Evolutionary conservation across 345 rosid genomes (phyloP).

Genomic region (Dovyalis caffra): DNA sequence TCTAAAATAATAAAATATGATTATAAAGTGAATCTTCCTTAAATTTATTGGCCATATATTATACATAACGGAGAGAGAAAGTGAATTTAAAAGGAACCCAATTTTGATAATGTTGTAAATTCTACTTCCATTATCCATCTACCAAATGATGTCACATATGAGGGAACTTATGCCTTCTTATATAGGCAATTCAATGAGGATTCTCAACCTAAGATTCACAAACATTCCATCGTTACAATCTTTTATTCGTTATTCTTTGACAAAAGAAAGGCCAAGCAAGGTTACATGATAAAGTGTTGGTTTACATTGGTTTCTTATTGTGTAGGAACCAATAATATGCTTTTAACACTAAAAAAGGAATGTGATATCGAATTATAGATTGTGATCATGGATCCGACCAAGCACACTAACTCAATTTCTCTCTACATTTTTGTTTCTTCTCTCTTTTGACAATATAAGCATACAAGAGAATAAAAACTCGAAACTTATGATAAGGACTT

Average conservation of each 20-base stretch:
- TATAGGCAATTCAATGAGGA: background rate
- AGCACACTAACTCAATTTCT: conserved; percentile 8
- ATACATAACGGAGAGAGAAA: background rate
- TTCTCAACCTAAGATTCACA: background rate
- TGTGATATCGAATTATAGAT: background rate
- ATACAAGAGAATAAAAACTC: background rate
- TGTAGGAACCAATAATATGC: conserved; percentile 20
- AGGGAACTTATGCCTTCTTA: background rate
- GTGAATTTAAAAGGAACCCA: background rate
- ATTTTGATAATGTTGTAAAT: background rate
- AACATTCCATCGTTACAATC: background rate
- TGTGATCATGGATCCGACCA: conserved; percentile 17
- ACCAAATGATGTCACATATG: background rate
- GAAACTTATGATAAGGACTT: background rate
- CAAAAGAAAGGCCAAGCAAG: background rate
- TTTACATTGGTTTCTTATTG: conserved; percentile 6
- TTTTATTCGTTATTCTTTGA: background rate
- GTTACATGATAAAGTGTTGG: background rate
- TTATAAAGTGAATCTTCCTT: background rate
- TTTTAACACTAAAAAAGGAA: background rate
- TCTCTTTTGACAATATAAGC: background rate
- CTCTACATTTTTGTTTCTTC: background rate
- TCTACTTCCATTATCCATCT: background rate
- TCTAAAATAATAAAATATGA: background rate
- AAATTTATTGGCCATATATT: background rate